These are phyloP conservation scores for Fusarium sp. DNA, from an alignment of 2,329 filamentous ascomycete genomes.

Conservation along the genomic window DNA sequence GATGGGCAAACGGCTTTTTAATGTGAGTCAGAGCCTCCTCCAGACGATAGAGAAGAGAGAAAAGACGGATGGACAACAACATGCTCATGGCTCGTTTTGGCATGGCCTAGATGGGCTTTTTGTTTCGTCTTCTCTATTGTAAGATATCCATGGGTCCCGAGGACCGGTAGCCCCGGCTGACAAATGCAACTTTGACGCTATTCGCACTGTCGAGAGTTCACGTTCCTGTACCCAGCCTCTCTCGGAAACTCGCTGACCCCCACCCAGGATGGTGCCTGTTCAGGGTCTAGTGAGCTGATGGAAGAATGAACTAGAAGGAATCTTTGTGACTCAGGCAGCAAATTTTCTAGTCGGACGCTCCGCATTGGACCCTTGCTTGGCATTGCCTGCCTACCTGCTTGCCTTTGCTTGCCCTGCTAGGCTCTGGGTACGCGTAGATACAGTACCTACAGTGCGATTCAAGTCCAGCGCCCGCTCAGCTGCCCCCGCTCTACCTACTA, in stretches of 20 bases:
- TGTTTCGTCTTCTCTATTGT: conserved; percentile 27
- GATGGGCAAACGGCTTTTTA: neutral
- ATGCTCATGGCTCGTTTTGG: conserved; percentile 22
- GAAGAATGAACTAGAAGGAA: conserved; percentile 46
- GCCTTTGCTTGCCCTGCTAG: neutral
- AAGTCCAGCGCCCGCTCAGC: conserved; percentile 18
- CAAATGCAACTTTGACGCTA: conserved; percentile 38
- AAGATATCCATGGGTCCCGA: conserved; percentile 20
- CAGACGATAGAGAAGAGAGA: conserved; percentile 4
- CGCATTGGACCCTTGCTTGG: conserved; percentile 12
- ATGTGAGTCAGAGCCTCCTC: conserved; percentile 19
- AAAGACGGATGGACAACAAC: neutral
- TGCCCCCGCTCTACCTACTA: conserved; percentile 7
- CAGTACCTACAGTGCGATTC: conserved; percentile 23
- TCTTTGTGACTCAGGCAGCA: conserved; percentile 52
- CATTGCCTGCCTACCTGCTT: neutral
- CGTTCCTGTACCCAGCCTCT: conserved; percentile 16
- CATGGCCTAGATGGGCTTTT: conserved; percentile 22
- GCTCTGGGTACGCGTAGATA: conserved; percentile 5
- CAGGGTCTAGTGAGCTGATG: conserved; percentile 15
- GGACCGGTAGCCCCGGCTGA: conserved; percentile 38
- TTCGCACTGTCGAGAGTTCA: conserved; percentile 31
- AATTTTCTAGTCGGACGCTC: conserved; percentile 21
- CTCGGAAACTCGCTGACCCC: conserved; percentile 16
- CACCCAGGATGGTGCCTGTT: conserved; percentile 17